phyloP scores from a whole-genome alignment of 2,329 filamentous ascomycete genomes.

The Phyllosticta ampelicida region DNA sequence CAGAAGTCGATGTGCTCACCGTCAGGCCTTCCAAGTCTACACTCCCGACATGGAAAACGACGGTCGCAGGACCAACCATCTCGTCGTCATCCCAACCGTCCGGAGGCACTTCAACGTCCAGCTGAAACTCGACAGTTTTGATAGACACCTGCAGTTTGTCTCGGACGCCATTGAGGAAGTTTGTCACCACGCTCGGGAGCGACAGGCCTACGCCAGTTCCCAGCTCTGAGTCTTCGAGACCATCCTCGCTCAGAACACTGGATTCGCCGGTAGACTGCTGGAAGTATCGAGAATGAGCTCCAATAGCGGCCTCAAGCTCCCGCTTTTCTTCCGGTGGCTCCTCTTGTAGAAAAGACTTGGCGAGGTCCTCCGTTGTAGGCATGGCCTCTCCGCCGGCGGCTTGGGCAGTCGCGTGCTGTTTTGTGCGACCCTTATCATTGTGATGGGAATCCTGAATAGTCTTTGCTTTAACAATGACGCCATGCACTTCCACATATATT shows the following conservation, averaged over 20 bases:
- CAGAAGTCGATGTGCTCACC: conserved; percentile 11
- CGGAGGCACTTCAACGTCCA: conserved; percentile 44
- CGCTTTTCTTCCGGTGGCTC: conserved; percentile 55
- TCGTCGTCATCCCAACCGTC: conserved; percentile 48
- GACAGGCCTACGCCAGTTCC: conserved; percentile 39
- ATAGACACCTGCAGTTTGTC: conserved; percentile 61
- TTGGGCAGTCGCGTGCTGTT: neutral
- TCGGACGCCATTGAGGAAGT: conserved; percentile 62
- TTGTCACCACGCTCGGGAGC: conserved; percentile 58
- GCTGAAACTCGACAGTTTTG: conserved; percentile 52
- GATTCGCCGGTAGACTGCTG: conserved; percentile 40
- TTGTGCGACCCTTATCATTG: neutral
- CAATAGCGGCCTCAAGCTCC: conserved; percentile 58
- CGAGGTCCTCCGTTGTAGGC: conserved; percentile 61
- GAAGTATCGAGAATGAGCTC: conserved; percentile 51
- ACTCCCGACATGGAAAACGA: conserved; percentile 47
- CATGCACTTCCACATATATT: conserved; percentile 71
- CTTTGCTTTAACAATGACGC: conserved; percentile 55
- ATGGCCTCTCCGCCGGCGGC: conserved; percentile 30
- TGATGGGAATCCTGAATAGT: neutral
- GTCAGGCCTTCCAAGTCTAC: conserved; percentile 56
- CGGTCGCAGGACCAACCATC: conserved; percentile 18
- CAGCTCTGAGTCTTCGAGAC: conserved; percentile 1
- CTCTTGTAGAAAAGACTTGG: conserved; percentile 66
- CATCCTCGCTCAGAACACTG: conserved; percentile 43